Percentiles rank a stretch among this genome's conserved stretches.
Conservation (phyloP, 139 green algal genomes). For the Chlamydomonas eustigma region DNA sequence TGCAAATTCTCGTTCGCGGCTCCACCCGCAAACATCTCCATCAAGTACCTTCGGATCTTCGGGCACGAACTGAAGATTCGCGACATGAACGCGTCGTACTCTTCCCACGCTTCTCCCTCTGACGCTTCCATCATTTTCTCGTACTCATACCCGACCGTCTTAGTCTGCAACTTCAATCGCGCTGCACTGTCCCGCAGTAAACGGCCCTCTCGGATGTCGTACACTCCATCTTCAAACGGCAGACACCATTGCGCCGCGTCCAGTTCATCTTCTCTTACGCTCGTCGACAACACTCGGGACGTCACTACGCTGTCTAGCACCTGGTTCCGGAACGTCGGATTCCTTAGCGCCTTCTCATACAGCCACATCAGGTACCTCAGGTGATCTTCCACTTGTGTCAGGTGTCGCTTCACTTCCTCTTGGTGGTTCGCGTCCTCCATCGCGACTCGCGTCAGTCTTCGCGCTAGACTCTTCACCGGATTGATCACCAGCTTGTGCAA, state of each 20-base stretch:
- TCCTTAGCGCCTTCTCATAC: background rate
- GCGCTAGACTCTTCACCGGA: background rate
- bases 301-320: background rate
- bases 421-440: background rate
- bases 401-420: background rate
- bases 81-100: slow-evolving; percentile 9
- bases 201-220: background rate
- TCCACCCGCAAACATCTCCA: background rate
- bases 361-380: background rate
- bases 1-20: slow-evolving; percentile 6
- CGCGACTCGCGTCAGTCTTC: background rate
- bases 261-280: background rate
- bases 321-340: background rate
- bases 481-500: background rate
- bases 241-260: background rate
- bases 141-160: slow-evolving; percentile 6
- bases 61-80: background rate
- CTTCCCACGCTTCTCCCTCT: background rate
- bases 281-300: background rate
- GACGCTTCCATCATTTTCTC: slow-evolving; percentile 4
- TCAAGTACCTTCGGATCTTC: background rate
- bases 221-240: slow-evolving; percentile 8
- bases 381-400: background rate
- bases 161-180: background rate
- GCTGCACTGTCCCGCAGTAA: background rate